phyloP scores from a whole-genome alignment of 441 rosid species.

The Capsella rubella region DNA sequence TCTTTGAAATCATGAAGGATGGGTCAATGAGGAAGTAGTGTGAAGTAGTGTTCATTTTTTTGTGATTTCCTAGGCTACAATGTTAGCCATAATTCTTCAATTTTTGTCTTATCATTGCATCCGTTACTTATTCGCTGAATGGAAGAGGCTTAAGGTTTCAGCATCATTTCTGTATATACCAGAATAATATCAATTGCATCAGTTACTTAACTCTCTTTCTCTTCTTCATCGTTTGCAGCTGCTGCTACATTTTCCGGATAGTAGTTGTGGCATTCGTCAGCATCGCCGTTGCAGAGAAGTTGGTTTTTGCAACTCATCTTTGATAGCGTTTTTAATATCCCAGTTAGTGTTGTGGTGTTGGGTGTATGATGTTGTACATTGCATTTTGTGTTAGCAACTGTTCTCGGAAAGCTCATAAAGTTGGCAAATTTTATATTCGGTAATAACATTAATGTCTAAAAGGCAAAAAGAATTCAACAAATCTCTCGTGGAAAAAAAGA shows the following conservation, averaged over 20 bases:
- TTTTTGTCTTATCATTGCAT: not conserved
- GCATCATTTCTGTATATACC: too few species aligned
- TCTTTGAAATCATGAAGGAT: not conserved
- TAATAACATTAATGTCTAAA: not conserved
- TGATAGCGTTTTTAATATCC: not conserved
- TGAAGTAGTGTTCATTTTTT: not conserved
- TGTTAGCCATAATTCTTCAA: not conserved
- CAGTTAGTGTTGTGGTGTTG: constrained; percentile 12
- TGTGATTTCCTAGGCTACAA: not conserved
- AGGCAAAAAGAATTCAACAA: constrained; percentile 13
- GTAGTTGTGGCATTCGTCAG: constrained; percentile 5
- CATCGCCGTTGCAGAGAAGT: constrained; percentile 16
- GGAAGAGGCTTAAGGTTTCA: too few species aligned
- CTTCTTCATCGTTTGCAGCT: constrained; percentile 32
- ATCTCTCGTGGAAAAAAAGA: not conserved
- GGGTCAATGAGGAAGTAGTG: not conserved
- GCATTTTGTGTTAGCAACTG: constrained; percentile 25
- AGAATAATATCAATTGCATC: not conserved
- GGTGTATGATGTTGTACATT: constrained; percentile 30
- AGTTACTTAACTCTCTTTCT: not conserved
- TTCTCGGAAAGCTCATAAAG: constrained; percentile 13
- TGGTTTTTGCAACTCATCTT: constrained; percentile 21
- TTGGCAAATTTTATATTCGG: constrained; percentile 1
- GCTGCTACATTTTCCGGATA: constrained; percentile 24
- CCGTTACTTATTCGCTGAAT: constrained; percentile 4